Evolutionary conservation across 2,329 filamentous ascomycete genomes (phyloP).

Genomic region (Botrytis cinerea): DNA sequence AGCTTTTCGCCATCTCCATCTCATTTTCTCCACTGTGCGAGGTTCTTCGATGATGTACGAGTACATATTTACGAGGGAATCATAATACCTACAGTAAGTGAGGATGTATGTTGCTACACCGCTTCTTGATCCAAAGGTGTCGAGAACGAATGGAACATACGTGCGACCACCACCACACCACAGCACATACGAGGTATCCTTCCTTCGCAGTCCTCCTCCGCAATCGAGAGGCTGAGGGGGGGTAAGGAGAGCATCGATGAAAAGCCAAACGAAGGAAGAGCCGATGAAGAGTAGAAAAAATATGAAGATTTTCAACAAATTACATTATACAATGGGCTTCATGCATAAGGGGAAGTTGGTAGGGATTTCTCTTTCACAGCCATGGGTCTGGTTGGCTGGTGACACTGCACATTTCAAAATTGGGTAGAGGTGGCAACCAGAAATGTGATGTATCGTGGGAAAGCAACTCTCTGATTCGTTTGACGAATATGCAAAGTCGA

Average conservation of each 20-base stretch:
- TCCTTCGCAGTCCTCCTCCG: neutral
- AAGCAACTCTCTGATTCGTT: conserved; percentile 16
- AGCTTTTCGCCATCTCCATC: neutral
- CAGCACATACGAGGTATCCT: neutral
- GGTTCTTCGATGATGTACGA: neutral
- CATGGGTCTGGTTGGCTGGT: conserved; percentile 20
- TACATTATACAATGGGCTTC: neutral
- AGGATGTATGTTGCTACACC: neutral
- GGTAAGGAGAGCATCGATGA: neutral
- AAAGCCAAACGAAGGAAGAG: neutral
- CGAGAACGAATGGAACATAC: neutral
- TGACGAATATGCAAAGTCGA: conserved; percentile 8
- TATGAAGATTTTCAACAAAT: conserved; percentile 4
- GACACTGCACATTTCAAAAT: neutral
- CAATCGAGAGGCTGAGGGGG: neutral
- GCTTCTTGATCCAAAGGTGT: conserved; percentile 2
- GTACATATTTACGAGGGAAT: neutral
- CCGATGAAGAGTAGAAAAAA: neutral
- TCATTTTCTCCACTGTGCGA: conserved; percentile 10
- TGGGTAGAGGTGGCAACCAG: conserved; percentile 14
- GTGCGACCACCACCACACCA: neutral
- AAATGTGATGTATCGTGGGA: conserved; percentile 6
- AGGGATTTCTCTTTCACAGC: neutral
- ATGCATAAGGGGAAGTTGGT: neutral
- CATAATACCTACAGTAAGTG: neutral